phyloP scores from a whole-genome alignment of 2,329 filamentous ascomycete genomes.

The Paecilomyces variotii region DNA sequence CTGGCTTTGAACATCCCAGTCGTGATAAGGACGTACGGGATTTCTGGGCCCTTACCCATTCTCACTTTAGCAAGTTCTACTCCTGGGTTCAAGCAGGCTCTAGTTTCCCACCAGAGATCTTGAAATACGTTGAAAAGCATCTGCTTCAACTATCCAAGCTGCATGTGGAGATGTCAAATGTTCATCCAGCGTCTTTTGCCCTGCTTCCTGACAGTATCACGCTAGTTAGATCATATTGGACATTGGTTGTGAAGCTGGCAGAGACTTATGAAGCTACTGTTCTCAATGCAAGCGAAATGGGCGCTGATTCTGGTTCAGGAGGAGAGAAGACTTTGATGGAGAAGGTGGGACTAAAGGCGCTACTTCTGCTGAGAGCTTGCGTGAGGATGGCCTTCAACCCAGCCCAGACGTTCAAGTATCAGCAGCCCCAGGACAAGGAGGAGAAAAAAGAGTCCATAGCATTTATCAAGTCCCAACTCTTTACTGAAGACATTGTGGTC shows the following conservation, averaged over 20 bases:
- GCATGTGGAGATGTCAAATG: conserved; percentile 74
- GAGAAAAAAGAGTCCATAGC: conserved; percentile 65
- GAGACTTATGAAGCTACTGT: conserved; percentile 46
- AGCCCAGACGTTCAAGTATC: conserved; percentile 74
- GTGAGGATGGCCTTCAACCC: conserved; percentile 78
- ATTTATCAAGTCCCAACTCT: conserved; percentile 62
- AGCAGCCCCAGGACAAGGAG: conserved; percentile 62
- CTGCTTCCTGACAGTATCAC: conserved; percentile 70
- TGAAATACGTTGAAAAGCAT: conserved; percentile 69
- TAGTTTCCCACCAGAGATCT: conserved; percentile 44
- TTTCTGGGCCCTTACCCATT: conserved; percentile 72
- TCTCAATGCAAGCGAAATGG: conserved; percentile 25
- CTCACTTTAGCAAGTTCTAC: conserved; percentile 71
- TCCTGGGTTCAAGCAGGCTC: conserved; percentile 52
- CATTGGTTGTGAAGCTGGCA: conserved; percentile 66
- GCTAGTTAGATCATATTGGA: conserved; percentile 79
- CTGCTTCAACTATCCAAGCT: conserved; percentile 85
- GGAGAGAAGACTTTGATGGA: conserved; percentile 57
- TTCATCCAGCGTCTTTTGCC: conserved; percentile 74
- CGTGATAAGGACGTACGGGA: conserved; percentile 65
- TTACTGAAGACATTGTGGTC: conserved; percentile 68
- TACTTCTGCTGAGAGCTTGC: conserved; percentile 74
- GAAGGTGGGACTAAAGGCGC: conserved; percentile 71
- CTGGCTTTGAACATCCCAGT: conserved; percentile 78
- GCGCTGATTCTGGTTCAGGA: conserved; percentile 39